These are phyloP conservation scores for Rutstroemia sp. DNA, from an alignment of 2,329 filamentous ascomycete species.

Conservation along the genomic window DNA sequence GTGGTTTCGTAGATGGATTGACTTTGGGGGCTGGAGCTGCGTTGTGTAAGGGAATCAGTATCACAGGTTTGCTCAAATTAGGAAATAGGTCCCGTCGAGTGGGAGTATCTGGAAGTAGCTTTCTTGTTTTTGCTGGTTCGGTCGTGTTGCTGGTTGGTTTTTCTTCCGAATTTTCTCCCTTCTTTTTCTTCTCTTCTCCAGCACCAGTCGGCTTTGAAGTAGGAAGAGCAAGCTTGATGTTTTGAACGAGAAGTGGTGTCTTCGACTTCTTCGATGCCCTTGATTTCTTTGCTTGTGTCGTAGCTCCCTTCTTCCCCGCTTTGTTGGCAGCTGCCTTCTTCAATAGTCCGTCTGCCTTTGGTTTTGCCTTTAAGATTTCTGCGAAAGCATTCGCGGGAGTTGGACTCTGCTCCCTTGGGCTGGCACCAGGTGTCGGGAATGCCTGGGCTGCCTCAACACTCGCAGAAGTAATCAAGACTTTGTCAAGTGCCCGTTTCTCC, in stretches of 20 bases:
- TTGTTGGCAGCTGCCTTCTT: neutral
- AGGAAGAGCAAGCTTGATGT: slow-evolving; percentile 7
- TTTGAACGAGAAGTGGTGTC: slow-evolving; percentile 33
- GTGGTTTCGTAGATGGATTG: neutral
- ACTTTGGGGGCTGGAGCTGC: neutral
- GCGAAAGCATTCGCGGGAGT: slow-evolving; percentile 15
- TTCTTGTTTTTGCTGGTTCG: slow-evolving; percentile 5
- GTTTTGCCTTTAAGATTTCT: neutral
- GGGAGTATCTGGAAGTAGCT: neutral
- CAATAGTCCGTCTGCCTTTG: neutral
- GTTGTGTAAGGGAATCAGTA: neutral
- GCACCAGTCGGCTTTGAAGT: slow-evolving; percentile 7
- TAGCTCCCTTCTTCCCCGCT: neutral
- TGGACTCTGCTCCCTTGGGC: slow-evolving; percentile 40
- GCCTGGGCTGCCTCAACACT: slow-evolving; percentile 36
- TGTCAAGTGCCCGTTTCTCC: slow-evolving; percentile 32
- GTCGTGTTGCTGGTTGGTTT: slow-evolving; percentile 14
- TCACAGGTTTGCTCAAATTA: neutral
- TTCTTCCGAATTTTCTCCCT: slow-evolving; percentile 25
- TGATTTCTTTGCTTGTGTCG: slow-evolving; percentile 2
- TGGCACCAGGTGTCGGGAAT: slow-evolving; percentile 52
- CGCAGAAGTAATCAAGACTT: slow-evolving; percentile 36
- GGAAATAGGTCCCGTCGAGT: slow-evolving; percentile 12
- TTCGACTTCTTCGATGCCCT: slow-evolving; percentile 1
- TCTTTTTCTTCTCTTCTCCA: neutral